phyloP scores from a whole-genome alignment of 352 stramenopile genomes.

The Peronosclerospora sorghi region DNA sequence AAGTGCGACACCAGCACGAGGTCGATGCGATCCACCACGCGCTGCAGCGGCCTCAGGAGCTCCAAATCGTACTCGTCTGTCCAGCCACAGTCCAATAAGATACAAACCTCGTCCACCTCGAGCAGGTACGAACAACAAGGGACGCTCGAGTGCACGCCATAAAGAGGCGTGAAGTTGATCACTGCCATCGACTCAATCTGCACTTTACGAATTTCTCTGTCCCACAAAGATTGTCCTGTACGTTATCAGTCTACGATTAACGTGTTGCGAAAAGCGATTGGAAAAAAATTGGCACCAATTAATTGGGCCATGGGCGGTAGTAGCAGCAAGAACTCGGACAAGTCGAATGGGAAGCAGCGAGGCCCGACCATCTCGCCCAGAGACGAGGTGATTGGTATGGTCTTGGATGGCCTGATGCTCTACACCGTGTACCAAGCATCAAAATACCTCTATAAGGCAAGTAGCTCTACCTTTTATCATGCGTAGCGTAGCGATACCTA shows the following conservation, averaged over 20 bases:
- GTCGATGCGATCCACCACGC: conserved; percentile 78
- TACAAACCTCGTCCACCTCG: conserved; percentile 87
- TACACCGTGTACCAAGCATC: conserved; percentile 74
- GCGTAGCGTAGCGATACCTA: not conserved
- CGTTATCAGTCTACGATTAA: too few relatives aligned
- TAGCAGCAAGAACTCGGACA: conserved; percentile 40
- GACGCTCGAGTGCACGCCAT: conserved; percentile 72
- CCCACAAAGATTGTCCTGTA: too few relatives aligned
- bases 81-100: conserved; percentile 87
- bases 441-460: conserved; percentile 79
- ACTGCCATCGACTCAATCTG: conserved; percentile 54
- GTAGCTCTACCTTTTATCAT: not conserved
- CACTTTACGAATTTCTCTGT: too few relatives aligned
- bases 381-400: conserved; percentile 59
- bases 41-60: conserved; percentile 71
- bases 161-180: conserved; percentile 87
- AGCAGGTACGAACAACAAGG: conserved; percentile 82
- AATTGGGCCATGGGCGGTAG: conserved; percentile 40
- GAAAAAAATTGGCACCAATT: not conserved
- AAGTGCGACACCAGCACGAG: conserved; percentile 85
- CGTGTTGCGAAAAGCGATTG: not conserved
- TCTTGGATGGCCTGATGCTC: conserved; percentile 70
- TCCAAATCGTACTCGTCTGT: conserved; percentile 82
- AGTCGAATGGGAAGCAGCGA: conserved; percentile 9
- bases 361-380: conserved; percentile 17